Evolutionary conservation across 2,329 filamentous ascomycete species (phyloP), one percentile per base, ranked within the genome.

Genomic region (Diplodia intermedia): DNA sequence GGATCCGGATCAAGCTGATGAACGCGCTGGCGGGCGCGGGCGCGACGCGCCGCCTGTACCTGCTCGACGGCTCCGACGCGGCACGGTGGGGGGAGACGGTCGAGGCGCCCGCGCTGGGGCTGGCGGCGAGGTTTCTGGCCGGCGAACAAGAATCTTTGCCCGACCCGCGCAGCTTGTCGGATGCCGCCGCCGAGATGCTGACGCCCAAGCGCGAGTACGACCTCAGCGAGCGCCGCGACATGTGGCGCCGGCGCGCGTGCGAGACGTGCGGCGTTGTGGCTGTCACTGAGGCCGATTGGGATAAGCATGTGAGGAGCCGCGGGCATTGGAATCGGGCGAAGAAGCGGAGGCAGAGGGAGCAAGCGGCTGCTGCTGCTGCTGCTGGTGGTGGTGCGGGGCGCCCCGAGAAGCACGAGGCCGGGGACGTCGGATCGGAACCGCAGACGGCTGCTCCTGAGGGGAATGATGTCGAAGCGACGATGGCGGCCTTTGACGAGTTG

Each of bases 1-100:
- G 94, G 93, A 96, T 98, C 67, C 87, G 90, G 18, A 87, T 90
- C 72, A 97, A 97, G 75, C 85, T 97, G 31, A 85, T 95, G 52
- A 88, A 90, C 11, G 87, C 89, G 0, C 81, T 95, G 33, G 83
- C 81, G 47, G 85, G 87, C 20, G 83, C 86, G 43, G 83, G 80
- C 2, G 79, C 83, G 18, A 79, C 23, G 31, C 31, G 31, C 31
- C 86, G 82, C 43, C 82, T 97, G 1, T 98, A 91, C 76, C 80
- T 98, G 1, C 80, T 98, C 1, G 92, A 99, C 79, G 91, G 91
- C 70, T 93, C 90, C 2, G 85, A 95, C 71, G 81, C 89, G 2
- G 74, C 82, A 0, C 75, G 79, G 1, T 97, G 92, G 85, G 73
- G 84, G 0, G 76, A 83, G 0, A 81, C 84, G n/a, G 92, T 97